phyloP scores from a whole-genome alignment of 2,329 filamentous ascomycete genomes.

The Alternaria hordeiaustralica region DNA sequence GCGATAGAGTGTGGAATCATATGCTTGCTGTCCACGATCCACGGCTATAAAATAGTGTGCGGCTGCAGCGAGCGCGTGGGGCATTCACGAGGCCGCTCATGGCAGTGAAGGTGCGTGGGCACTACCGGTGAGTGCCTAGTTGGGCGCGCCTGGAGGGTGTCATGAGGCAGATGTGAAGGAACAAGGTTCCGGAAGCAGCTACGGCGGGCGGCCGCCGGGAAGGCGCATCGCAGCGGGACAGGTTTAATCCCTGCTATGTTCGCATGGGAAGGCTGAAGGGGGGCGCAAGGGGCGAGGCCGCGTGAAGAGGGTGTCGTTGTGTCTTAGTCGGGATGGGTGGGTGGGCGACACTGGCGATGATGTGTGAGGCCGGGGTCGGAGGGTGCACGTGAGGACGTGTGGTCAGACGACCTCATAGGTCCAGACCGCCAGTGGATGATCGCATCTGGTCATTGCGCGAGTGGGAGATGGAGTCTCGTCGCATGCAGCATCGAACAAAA shows the following conservation, averaged over 20 bases:
- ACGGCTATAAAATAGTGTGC: conserved; percentile 3
- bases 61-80: conserved; percentile 12
- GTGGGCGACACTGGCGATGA: not conserved
- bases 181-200: conserved; percentile 7
- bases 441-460: not conserved
- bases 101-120: conserved; percentile 10
- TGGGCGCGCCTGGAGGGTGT: conserved; percentile 8
- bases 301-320: not conserved
- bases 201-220: conserved; percentile 10
- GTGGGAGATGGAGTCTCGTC: not conserved
- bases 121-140: conserved; percentile 5
- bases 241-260: conserved; percentile 1
- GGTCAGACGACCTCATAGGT: conserved; percentile 2
- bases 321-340: not conserved
- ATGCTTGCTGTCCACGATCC: conserved; percentile 1
- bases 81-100: conserved; percentile 16
- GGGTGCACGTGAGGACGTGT: conserved; percentile 8
- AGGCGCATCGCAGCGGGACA: conserved; percentile 8
- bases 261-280: not conserved
- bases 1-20: conserved; percentile 10
- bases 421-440: not conserved
- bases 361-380: conserved; percentile 1
- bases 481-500: not conserved
- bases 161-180: conserved; percentile 19
- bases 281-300: not conserved